Base-by-base conservation (phyloP, 2,329 filamentous ascomycete species). In the Fusarium xylarioides region DNA sequence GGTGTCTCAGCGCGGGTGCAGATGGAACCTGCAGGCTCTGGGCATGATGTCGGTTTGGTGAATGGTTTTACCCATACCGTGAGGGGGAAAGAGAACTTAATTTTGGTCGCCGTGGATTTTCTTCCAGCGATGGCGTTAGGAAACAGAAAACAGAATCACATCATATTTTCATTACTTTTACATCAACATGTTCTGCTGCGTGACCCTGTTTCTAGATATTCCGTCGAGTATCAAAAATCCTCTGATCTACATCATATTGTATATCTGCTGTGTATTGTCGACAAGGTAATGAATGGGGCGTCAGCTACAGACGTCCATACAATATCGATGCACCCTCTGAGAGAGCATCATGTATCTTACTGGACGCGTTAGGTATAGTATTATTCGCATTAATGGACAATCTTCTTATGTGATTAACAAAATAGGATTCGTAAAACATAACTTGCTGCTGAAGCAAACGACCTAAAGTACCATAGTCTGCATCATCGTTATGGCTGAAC, bases 1-100 rank as follows among this genome's bases (percentile, higher is more conserved):
- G 96, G 96, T 92, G 93, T 83, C 91, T 97, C 59, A 97, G 93
- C 85, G 95, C 95, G 52, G 96, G 96, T 76, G 95, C 95, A 4
- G 96, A 99, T 85, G 95, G 95, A 46, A 97, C 93, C 19, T 93
- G 94, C 83, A 91, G 95, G 78, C 83, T 99, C 80, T 99, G 95
- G 95, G 93, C 70, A 34, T 78, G 64, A 73, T 58, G 40, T 21
- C 23, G 16, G 32, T 40, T 28, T 28, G 40, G 35, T 11, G 30
- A 35, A 42, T 38, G 14, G 64, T 35, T 62, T 26, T 30, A 26
- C 32, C 23, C 23, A 30, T 16, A 32, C 19, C 42, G 11, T 19
- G 8, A 19, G 43, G 32, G 57, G 40, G 28, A 28, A 14, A 14
- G 43, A 16, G 34, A 15, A 35, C 14, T 32, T 38, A 16, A 35